Conservation (phyloP, 139 green algal genomes). For the Spirogloea muscicola region DNA sequence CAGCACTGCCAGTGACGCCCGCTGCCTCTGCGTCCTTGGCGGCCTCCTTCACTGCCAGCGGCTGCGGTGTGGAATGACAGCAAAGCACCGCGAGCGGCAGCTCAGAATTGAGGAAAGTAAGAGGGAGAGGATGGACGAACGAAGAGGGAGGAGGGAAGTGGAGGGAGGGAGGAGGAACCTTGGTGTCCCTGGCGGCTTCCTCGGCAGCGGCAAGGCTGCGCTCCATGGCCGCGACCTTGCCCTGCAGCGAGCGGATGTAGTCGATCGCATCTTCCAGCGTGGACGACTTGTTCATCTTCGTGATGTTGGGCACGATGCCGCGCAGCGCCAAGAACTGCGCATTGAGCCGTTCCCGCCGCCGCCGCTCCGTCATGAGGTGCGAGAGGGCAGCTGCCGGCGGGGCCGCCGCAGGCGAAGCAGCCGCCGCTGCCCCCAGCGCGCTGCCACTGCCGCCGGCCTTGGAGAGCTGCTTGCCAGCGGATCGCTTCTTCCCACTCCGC, state of each 20-base stretch:
- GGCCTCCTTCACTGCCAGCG: not conserved
- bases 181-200: not conserved
- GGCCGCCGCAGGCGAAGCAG: too few relatives aligned
- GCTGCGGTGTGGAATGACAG: not conserved
- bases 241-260: slow-evolving; percentile 13
- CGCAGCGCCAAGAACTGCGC: slow-evolving; percentile 13
- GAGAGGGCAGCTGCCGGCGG: slow-evolving; percentile 2
- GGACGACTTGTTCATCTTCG: slow-evolving; percentile 24
- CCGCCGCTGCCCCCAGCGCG: too few relatives aligned
- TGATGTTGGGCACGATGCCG: slow-evolving; percentile 12
- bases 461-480: too few relatives aligned
- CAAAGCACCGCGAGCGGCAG: too few relatives aligned
- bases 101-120: not conserved
- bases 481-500: too few relatives aligned
- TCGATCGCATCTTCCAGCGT: slow-evolving; percentile 25
- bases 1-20: too few relatives aligned
- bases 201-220: not conserved
- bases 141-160: not conserved
- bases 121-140: too few relatives aligned
- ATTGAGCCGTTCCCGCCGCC: slow-evolving; percentile 5
- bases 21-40: not conserved
- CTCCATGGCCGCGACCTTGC: slow-evolving; percentile 3
- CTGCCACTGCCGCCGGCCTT: too few relatives aligned
- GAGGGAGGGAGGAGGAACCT: not conserved
- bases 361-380: slow-evolving; percentile 14